These are phyloP conservation scores for Epichloe sibirici DNA, from an alignment of 2,329 filamentous ascomycete species.

Conservation along the genomic window DNA sequence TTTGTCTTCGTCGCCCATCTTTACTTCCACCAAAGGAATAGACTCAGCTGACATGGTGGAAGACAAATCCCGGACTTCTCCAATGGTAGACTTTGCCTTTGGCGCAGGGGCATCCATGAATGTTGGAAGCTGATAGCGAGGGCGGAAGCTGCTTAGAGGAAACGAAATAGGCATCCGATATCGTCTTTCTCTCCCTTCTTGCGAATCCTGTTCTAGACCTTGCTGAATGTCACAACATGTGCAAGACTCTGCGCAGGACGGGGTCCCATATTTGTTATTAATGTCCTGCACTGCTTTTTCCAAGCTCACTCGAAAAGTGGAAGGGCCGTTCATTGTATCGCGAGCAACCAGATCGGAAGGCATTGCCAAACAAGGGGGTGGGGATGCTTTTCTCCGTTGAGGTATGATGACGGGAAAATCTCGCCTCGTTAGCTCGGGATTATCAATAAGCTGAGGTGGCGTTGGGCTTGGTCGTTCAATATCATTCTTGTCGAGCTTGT, in stretches of 20 bases:
- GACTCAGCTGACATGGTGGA: constrained; percentile 1
- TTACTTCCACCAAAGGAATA: background rate
- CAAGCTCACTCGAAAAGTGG: constrained; percentile 17
- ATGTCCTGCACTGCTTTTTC: constrained; percentile 20
- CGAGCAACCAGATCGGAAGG: constrained; percentile 15
- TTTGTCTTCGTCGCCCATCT: background rate
- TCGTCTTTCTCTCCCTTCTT: background rate
- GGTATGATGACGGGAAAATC: background rate
- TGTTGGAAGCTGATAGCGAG: constrained; percentile 8
- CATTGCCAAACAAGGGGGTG: constrained; percentile 18
- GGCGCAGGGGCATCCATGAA: constrained; percentile 6
- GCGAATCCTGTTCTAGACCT: background rate
- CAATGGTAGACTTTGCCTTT: constrained; percentile 5
- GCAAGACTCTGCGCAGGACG: constrained; percentile 3
- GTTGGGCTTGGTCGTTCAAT: background rate
- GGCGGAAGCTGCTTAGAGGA: constrained; percentile 7
- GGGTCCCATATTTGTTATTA: constrained; percentile 15
- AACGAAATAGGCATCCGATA: background rate
- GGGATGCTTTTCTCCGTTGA: constrained; percentile 2
- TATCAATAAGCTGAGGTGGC: background rate
- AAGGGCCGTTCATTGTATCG: constrained; percentile 9
- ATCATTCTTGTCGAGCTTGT: constrained; percentile 10
- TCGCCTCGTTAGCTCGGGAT: background rate
- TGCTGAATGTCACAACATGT: background rate
- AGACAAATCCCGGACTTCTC: constrained; percentile 7